phyloP scores from a whole-genome alignment of 192 early-diverging fungal genomes.

The Phycomyces nitens region DNA sequence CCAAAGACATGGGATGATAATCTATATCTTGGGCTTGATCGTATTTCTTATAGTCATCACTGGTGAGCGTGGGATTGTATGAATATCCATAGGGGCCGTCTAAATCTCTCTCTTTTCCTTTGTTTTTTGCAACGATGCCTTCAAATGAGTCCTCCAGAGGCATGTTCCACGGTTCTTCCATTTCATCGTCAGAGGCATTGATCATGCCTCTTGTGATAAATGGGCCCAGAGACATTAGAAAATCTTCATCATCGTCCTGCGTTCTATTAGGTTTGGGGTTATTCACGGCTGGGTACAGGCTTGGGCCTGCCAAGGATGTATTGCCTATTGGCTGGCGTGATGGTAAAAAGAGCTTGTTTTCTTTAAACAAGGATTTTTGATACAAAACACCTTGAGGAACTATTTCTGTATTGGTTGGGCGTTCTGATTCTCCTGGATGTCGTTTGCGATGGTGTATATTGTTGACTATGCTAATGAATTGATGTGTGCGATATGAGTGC shows the following conservation, averaged over 20 bases:
- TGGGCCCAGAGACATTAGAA: neutral
- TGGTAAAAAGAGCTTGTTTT: too few species aligned
- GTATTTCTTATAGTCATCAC: neutral
- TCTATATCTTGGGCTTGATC: neutral
- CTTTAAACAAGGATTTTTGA: neutral
- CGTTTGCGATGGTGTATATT: conserved; percentile 20
- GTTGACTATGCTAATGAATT: neutral
- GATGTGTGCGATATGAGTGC: conserved; percentile 8
- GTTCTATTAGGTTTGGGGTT: neutral
- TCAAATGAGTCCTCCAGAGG: neutral
- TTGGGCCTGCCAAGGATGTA: too few species aligned
- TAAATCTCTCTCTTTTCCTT: too few species aligned
- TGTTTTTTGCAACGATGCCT: neutral
- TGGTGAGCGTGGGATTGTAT: neutral
- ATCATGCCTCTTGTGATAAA: neutral
- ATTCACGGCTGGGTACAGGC: too few species aligned
- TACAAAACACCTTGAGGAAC: neutral
- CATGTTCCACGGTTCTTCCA: neutral
- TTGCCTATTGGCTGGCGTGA: too few species aligned
- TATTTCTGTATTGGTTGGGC: neutral
- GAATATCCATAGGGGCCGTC: too few species aligned
- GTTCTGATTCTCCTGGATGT: neutral
- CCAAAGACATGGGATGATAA: neutral
- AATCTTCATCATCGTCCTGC: neutral
- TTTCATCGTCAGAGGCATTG: neutral